Evolutionary conservation across 1,284 basidiomycete genomes (phyloP), one percentile per base, ranked within the genome.

Genomic region (Meira nashicola): DNA sequence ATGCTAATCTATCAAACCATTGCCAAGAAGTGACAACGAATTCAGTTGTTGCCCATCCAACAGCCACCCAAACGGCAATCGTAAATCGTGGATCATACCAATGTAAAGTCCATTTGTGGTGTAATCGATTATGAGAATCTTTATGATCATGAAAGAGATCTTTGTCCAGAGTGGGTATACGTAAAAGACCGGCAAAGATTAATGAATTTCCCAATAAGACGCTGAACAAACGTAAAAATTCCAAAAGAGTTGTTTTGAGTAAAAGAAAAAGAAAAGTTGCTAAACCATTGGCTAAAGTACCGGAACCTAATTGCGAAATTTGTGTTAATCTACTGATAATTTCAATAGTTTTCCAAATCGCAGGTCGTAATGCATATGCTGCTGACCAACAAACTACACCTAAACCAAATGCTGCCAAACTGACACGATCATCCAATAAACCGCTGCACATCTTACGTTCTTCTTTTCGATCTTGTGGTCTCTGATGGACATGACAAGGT

Each of bases 1-100:
- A 23, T 5, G 50, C 14, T 14, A 53, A 28, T 6, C 50, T 17
- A 38, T 53, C 50, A n/a, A 53, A 38, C 50, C 23, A 33, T 25
- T 53, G 50, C 12, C 17, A 39, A 28, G 50, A 37, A 5, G 50
- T 23, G 2, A 53, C 50, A 2, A 53, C 6, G 23, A 53, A 53
- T 25, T 53, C 50, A 12, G 50, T 53, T 3, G 17, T 39, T 9
- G 48, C 48, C n/a, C n/a, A 50, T 12, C 50, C 50, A 39, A 53
- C n/a, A 17, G 50, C 50, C 5, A 53, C 50, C 50, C 50, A 53
- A 14, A 53, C 12, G 8, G 21, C 39, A 17, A 23, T 25, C 11
- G 50, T 41, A 39, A 53, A 53, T 37, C 50, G 37, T 17, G 50
- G 50, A 38, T 53, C 50, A 25, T 53, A 38, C 50, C 50, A 53